Evolutionary conservation across 2,329 filamentous ascomycete genomes (phyloP).

Genomic region (Paraphoma sp.): DNA sequence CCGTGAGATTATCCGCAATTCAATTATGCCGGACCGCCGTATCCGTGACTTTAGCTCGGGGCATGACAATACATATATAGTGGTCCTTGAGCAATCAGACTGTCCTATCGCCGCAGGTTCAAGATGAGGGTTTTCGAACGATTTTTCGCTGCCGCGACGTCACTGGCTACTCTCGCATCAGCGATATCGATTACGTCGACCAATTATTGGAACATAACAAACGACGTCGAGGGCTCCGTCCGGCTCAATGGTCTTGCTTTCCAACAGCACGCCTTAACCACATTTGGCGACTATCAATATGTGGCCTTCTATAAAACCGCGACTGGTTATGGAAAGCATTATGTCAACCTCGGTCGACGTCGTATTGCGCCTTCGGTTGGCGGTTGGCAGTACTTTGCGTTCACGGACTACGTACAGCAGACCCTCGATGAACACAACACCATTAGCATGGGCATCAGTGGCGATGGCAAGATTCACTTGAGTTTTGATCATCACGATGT

Average conservation of each 20-base stretch:
- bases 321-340: slow-evolving; percentile 41
- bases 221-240: slow-evolving; percentile 43
- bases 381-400: slow-evolving; percentile 56
- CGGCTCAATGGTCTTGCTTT: slow-evolving; percentile 58
- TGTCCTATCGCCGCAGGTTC: background rate
- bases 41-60: no score
- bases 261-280: slow-evolving; percentile 57
- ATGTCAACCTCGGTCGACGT: slow-evolving; percentile 56
- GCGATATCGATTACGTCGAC: slow-evolving; percentile 36
- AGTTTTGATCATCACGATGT: slow-evolving; percentile 60
- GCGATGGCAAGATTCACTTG: slow-evolving; percentile 61
- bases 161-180: slow-evolving; percentile 17
- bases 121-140: slow-evolving; percentile 25
- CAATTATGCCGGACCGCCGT: slow-evolving; percentile 5
- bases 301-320: slow-evolving; percentile 54
- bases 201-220: slow-evolving; percentile 38
- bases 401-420: slow-evolving; percentile 59
- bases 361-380: slow-evolving; percentile 46
- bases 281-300: slow-evolving; percentile 59
- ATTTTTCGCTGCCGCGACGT: slow-evolving; percentile 11
- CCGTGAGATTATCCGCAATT: background rate
- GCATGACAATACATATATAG: background rate
- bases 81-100: background rate
- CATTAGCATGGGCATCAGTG: slow-evolving; percentile 59
- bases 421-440: slow-evolving; percentile 62